Evolutionary conservation across 2,329 filamentous ascomycete genomes (phyloP).

Genomic region (Pyrenochaeta sp.): DNA sequence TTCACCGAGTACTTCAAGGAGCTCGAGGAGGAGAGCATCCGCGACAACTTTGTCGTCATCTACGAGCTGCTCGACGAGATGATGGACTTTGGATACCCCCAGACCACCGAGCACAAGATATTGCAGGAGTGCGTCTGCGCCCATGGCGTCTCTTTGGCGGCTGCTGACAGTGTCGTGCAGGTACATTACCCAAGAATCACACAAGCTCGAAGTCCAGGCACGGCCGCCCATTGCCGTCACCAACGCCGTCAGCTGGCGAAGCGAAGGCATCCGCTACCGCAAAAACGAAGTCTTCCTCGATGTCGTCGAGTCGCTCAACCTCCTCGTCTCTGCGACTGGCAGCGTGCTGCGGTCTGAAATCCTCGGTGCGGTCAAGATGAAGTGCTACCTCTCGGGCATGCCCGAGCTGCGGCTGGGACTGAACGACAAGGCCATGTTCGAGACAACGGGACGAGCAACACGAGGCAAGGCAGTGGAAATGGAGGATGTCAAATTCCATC

Average conservation of each 20-base stretch:
- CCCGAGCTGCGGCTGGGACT: conserved; percentile 91
- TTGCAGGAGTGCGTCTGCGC: conserved; percentile 74
- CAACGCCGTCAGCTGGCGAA: conserved; percentile 97
- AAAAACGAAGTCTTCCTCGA: conserved; percentile 99
- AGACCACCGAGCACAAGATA: conserved; percentile 98
- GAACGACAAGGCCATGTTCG: conserved; percentile 99
- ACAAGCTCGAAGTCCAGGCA: conserved; percentile 96
- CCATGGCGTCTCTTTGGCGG: fast-evolving
- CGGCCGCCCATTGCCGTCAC: conserved; percentile 97
- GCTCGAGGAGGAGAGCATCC: conserved; percentile 96
- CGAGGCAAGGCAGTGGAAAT: conserved; percentile 98
- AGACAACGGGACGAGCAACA: conserved; percentile 92
- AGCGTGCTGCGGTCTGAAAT: conserved; percentile 97
- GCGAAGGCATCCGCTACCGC: conserved; percentile 95
- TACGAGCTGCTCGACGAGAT: conserved; percentile 99
- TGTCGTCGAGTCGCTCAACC: conserved; percentile 94
- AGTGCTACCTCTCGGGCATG: conserved; percentile 98
- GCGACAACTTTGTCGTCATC: conserved; percentile 99
- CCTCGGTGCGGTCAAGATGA: conserved; percentile 98
- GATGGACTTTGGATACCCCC: conserved; percentile 99
- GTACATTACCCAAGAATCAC: conserved; percentile 98
- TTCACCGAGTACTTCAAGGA: conserved; percentile 99
- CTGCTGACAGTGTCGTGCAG: conserved; percentile 41
- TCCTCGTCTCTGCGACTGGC: conserved; percentile 91
- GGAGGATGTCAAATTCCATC: conserved; percentile 99